Evolutionary conservation across 2,329 filamentous ascomycete genomes (phyloP), one percentile per base, ranked within the genome.

Genomic region (Fusarium haematococcum): DNA sequence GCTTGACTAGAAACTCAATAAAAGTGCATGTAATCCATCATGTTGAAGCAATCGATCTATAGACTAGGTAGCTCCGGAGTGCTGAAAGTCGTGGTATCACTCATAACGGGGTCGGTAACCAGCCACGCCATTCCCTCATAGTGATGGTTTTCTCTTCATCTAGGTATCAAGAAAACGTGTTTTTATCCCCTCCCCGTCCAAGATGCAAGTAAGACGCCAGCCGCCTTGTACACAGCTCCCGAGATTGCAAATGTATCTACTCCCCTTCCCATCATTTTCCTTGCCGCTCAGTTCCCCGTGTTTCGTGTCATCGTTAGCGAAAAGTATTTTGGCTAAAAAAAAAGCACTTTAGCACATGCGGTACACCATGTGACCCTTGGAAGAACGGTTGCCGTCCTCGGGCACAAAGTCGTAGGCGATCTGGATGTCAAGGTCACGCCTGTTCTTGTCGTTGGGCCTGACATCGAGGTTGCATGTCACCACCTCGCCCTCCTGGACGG

Each of bases 381-480:
- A 90, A 69, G 87, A 85, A 76, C 97, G 91, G 73, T 88, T 93
- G 35, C 86, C 84, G 81, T 98, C 95, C 30, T 91, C 85, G 5
- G 95, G 94, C 79, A 94, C 89, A 62, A 98, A 90, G 80, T 91
- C 88, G 86, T 98, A 98, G 54, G 91, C 88, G 80, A 99, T 90
- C 80, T 90, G 91, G 81, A 99, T 97, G 84, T 99, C 97, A 65
- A 99, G 89, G 83, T 99, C 97, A 76, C 97, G 93, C 83, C 93
- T 92, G 88, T 99, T 98, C 90, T 97, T 95, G 74, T 93, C 89
- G 83, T 98, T 99, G 63, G 97, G 97, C 85, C 92, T 93, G 86
- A 96, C 97, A 74, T 91, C 88, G 45, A 99, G 86, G 35, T 88
- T 87, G 79, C 94, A 94, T 69, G 87, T 85, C 69, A 99, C 88